phyloP scores from a whole-genome alignment of 306 rosid genomes.

The Benincasa hispida region DNA sequence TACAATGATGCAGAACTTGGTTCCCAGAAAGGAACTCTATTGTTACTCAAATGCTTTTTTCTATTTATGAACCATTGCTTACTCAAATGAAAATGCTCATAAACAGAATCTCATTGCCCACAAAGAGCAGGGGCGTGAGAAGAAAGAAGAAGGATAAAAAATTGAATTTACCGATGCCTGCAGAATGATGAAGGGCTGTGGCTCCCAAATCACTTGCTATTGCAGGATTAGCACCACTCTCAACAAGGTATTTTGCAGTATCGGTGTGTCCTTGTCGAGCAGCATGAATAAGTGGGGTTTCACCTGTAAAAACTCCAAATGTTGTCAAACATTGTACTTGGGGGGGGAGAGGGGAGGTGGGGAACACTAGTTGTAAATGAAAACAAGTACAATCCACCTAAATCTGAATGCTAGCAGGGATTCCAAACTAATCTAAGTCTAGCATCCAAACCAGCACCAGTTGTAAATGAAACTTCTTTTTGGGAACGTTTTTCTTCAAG shows the following conservation, averaged over 20 bases:
- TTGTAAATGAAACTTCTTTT: background rate
- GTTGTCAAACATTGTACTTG: background rate
- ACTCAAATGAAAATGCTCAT: background rate
- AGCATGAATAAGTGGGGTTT: slow-evolving; percentile 89
- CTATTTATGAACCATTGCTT: background rate
- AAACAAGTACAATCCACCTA: background rate
- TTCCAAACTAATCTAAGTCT: background rate
- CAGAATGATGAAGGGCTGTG: slow-evolving; percentile 77
- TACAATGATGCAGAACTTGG: background rate
- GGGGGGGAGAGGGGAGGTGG: too few species aligned
- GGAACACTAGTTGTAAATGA: background rate
- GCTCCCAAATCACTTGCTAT: slow-evolving; percentile 74
- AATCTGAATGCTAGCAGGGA: background rate
- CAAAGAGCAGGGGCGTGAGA: background rate
- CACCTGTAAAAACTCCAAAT: slow-evolving; percentile 26
- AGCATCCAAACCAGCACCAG: background rate
- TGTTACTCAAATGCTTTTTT: background rate
- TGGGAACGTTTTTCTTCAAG: background rate
- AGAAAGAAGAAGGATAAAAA: background rate
- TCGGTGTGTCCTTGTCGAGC: slow-evolving; percentile 65
- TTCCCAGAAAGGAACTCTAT: background rate
- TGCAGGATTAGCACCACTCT: slow-evolving; percentile 51
- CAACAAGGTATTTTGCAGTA: slow-evolving; percentile 67
- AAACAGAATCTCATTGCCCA: background rate
- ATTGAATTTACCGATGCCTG: slow-evolving; percentile 55